Conservation (phyloP, 352 stramenopile genomes). For the Detonula confervacea region DNA sequence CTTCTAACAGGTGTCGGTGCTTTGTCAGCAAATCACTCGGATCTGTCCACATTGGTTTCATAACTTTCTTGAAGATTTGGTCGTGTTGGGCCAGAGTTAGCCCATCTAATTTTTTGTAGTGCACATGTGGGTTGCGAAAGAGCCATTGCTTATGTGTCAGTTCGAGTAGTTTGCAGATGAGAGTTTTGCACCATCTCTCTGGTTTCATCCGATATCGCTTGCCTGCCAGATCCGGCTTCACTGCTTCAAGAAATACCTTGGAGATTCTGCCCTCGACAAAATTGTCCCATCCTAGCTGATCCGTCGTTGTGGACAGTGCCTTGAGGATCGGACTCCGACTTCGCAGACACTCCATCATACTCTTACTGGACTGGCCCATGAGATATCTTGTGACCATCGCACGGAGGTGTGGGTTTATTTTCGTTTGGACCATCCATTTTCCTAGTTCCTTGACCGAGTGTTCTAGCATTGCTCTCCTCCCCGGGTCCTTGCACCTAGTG, state of each 20-base stretch:
- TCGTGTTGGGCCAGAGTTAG: constrained; percentile 4
- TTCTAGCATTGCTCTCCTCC: constrained; percentile 8
- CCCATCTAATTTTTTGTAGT: constrained; percentile 11
- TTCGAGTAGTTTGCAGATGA: not conserved
- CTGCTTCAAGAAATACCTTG: not conserved
- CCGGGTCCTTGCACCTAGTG: constrained; percentile 26
- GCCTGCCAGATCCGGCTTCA: not conserved
- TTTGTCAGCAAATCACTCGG: constrained; percentile 3
- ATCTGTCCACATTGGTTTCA: constrained; percentile 4
- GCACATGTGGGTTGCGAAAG: constrained; percentile 4
- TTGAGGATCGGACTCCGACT: not conserved
- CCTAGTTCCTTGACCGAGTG: constrained; percentile 3
- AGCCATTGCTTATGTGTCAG: constrained; percentile 26
- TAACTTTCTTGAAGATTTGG: constrained; percentile 2
- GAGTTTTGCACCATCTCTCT: not conserved
- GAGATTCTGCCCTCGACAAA: constrained; percentile 9
- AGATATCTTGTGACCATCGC: not conserved
- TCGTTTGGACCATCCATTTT: constrained; percentile 6
- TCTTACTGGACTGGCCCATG: not conserved
- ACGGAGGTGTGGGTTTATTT: not conserved
- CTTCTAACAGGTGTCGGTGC: constrained; percentile 6
- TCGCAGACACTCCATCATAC: not conserved
- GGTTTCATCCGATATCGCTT: not conserved
- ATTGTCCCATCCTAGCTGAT: constrained; percentile 16
- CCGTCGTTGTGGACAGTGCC: not conserved